Evolutionary conservation across 345 rosid genomes (phyloP).

Genomic region (Eucalyptus shirleyi): DNA sequence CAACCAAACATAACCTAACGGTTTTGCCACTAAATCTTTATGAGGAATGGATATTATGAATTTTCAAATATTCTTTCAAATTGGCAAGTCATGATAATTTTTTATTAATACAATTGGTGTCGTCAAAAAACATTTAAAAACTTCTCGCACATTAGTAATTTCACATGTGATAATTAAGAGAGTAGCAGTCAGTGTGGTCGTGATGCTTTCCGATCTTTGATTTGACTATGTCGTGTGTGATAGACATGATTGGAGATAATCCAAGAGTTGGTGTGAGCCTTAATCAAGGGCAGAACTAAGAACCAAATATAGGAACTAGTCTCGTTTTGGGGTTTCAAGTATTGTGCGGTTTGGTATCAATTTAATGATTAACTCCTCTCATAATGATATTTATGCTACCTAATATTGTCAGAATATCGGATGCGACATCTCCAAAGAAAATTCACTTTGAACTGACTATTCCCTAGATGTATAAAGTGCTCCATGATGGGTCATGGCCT

Average conservation of each 20-base stretch:
- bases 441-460: too few species aligned
- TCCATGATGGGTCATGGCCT: neutral
- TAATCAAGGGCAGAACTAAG: too few species aligned
- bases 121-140: neutral
- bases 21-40: too few species aligned
- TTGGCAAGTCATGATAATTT: neutral
- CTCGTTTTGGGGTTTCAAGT: accelerated
- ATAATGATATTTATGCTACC: too few species aligned
- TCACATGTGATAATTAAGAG: neutral
- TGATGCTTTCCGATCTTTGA: accelerated
- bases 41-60: accelerated
- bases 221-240: accelerated
- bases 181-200: accelerated
- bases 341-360: neutral
- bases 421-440: accelerated
- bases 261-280: neutral
- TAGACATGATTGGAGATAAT: too few species aligned
- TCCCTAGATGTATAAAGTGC: neutral
- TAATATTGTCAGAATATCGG: accelerated
- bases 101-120: accelerated
- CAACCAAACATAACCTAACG: accelerated
- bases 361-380: accelerated
- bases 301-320: too few species aligned
- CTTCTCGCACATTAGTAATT: neutral
- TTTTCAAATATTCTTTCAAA: neutral